A percentile compares a stretch with the other conserved stretches of the same genome.
Conservation (phyloP, 2,329 filamentous ascomycete species). For the Penicillium sp. region DNA sequence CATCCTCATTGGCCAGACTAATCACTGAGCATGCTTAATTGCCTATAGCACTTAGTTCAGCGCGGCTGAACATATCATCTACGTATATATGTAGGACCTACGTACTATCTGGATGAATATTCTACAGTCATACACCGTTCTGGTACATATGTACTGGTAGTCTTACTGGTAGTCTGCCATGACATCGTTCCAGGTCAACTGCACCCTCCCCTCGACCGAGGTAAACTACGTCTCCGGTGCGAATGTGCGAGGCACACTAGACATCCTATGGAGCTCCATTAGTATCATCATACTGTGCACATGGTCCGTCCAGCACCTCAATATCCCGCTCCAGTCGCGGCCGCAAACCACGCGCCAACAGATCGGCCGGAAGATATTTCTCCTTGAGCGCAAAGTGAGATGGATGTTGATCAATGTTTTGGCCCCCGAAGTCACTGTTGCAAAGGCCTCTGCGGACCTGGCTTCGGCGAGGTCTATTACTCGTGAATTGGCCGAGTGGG, state of each 20-base stretch:
- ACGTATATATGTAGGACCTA: too few species aligned
- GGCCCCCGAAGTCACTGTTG: not conserved
- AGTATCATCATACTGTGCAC: not conserved
- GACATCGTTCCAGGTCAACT: not conserved
- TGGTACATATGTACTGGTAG: too few species aligned
- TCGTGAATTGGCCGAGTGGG: not conserved
- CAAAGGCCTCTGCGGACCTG: not conserved
- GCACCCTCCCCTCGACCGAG: not conserved
- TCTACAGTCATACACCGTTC: too few species aligned
- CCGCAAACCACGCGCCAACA: not conserved
- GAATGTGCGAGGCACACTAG: not conserved
- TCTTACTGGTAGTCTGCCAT: not conserved
- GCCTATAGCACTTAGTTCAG: too few species aligned
- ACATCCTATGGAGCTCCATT: not conserved
- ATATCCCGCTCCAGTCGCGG: not conserved
- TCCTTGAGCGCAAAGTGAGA: not conserved
- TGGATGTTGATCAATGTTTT: not conserved
- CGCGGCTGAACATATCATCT: too few species aligned
- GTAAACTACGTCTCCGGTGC: not conserved
- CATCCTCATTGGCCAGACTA: too few species aligned
- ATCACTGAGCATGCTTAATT: too few species aligned
- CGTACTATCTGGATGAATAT: too few species aligned
- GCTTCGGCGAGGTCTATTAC: not conserved
- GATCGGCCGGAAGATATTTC: not conserved
- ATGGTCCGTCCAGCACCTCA: not conserved